Conservation (phyloP, 306 rosid species). For the Begonia masoniana region DNA sequence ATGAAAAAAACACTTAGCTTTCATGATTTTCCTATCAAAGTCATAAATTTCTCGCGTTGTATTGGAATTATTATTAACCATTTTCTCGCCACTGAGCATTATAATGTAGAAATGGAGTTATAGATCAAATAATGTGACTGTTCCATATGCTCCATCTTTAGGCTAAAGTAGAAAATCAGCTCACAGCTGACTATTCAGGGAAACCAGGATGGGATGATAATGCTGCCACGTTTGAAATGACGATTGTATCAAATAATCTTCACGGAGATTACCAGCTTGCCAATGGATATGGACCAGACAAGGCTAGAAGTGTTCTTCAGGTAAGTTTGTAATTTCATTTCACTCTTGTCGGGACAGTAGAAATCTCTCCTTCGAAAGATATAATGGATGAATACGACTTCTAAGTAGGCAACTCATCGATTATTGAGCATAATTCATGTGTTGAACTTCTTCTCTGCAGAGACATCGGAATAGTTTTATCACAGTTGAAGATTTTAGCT, state of each 20-base stretch:
- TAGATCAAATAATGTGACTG: not conserved
- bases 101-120: not conserved
- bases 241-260: conserved; percentile 37
- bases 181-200: conserved; percentile 58
- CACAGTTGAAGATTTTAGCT: conserved; percentile 56
- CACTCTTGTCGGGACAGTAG: not conserved
- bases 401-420: no score
- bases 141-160: conserved; percentile 16
- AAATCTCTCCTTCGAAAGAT: no score
- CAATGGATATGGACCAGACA: conserved; percentile 58
- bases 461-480: conserved; percentile 78
- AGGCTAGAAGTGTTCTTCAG: conserved; percentile 50
- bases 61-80: no score
- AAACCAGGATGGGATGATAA: conserved; percentile 85
- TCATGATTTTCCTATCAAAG: no score
- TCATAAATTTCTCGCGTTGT: no score
- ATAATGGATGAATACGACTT: no score
- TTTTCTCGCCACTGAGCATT: no score
- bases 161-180: conserved; percentile 55
- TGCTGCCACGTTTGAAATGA: conserved; percentile 71
- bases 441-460: conserved; percentile 29
- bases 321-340: conserved; percentile 23
- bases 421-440: no score
- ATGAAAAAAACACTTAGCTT: no score
- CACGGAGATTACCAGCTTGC: conserved; percentile 95